A percentile compares a stretch with the other conserved stretches of the same genome.
Conservation (phyloP, 2,329 filamentous ascomycete species). For the Aspergillus fumigatiaffinis region DNA sequence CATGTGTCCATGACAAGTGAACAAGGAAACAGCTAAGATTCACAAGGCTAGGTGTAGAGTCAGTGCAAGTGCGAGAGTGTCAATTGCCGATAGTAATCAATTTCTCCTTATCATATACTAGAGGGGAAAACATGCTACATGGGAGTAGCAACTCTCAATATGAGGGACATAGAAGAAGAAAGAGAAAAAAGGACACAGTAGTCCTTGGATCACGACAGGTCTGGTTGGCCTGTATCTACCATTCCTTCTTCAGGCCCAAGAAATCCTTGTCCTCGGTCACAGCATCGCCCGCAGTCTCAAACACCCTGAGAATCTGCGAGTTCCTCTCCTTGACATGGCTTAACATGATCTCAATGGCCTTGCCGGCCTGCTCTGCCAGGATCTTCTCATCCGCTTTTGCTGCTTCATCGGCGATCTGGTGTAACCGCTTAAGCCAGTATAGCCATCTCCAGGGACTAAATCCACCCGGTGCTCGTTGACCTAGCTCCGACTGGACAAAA, state of each 20-base stretch:
- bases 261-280: constrained; percentile 1
- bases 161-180: constrained; percentile 1
- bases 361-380: constrained; percentile 16
- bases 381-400: constrained; percentile 12
- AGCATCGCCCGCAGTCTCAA: neutral
- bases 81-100: neutral
- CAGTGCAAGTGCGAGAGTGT: too few relatives aligned
- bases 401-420: constrained; percentile 20
- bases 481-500: constrained; percentile 21
- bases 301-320: constrained; percentile 12
- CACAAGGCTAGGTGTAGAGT: neutral
- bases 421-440: constrained; percentile 24
- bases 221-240: neutral
- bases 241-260: neutral
- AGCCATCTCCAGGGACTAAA: constrained; percentile 24
- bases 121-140: neutral
- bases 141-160: neutral
- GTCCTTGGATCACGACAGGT: neutral
- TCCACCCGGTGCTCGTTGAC: constrained; percentile 18
- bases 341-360: constrained; percentile 20
- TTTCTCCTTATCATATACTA: neutral
- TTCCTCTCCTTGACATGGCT: constrained; percentile 11
- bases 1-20: neutral
- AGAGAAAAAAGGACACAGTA: neutral
- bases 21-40: neutral